A percentile compares a stretch with the other conserved stretches of the same genome.
Evolutionary conservation across 768 basidiomycete genomes (phyloP).

Genomic region (Ramaria sp.): DNA sequence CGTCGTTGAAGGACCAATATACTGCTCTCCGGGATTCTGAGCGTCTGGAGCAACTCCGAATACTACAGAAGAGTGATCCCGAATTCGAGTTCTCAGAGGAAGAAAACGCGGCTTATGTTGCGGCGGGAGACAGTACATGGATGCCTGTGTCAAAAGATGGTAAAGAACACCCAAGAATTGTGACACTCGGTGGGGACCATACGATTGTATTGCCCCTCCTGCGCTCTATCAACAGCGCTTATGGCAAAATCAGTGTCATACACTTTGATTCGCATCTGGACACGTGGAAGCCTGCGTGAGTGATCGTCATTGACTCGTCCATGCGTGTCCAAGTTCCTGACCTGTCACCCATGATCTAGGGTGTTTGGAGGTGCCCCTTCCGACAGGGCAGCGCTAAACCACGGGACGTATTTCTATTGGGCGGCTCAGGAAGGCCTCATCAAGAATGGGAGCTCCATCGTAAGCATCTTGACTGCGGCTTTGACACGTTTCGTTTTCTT

Average conservation of each 20-base stretch:
- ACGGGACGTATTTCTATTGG: constrained; percentile 88
- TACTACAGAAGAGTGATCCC: not conserved
- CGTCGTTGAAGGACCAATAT: constrained; percentile 28
- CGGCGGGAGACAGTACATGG: constrained; percentile 43
- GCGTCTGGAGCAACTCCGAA: constrained; percentile 7
- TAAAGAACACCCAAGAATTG: constrained; percentile 64
- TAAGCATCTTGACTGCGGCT: constrained; percentile 38
- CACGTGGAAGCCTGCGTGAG: constrained; percentile 11
- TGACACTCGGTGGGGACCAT: constrained; percentile 84
- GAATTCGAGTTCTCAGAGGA: constrained; percentile 3
- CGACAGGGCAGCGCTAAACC: constrained; percentile 65
- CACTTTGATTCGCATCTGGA: constrained; percentile 78
- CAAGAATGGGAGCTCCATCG: constrained; percentile 68
- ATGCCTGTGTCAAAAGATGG: constrained; percentile 57
- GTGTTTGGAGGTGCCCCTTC: constrained; percentile 70
- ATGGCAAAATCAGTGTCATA: constrained; percentile 72
- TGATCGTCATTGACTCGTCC: constrained; percentile 13
- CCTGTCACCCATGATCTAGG: not conserved
- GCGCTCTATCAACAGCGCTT: constrained; percentile 64
- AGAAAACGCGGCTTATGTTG: not conserved
- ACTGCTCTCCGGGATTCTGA: constrained; percentile 3
- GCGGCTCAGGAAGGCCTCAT: constrained; percentile 77
- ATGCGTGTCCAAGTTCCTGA: constrained; percentile 18
- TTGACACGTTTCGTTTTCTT: constrained; percentile 12
- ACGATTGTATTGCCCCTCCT: constrained; percentile 65